Conservation (phyloP, 1,139 yeast species). For the Kluyveromyces sp. region DNA sequence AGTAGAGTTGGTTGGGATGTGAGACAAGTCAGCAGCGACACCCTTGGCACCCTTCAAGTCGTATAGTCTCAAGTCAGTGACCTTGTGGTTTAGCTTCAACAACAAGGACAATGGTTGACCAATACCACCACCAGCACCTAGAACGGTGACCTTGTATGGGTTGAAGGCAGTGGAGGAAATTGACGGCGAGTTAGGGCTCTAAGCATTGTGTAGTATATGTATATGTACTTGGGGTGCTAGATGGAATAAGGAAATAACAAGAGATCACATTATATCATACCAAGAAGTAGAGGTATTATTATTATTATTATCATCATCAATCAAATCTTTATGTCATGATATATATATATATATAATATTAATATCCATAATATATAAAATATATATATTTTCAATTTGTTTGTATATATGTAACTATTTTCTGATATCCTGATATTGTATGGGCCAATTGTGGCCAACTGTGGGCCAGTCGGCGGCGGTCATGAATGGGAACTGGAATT, state of each 20-base stretch:
- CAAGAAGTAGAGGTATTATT: no score
- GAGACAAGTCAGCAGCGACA: conserved; percentile 93
- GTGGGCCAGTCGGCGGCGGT: no score
- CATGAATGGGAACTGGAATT: no score
- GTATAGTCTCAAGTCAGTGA: conserved; percentile 77
- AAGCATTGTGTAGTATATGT: not conserved
- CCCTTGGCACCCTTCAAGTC: conserved; percentile 95
- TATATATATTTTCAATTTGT: no score
- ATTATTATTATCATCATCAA: no score
- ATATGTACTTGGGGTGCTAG: not conserved
- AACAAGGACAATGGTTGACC: conserved; percentile 95
- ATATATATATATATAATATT: no score
- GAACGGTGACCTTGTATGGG: conserved; percentile 79
- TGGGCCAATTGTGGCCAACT: no score
- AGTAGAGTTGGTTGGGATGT: conserved; percentile 81
- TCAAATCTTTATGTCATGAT: no score
- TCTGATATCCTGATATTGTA: no score
- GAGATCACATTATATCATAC: not conserved
- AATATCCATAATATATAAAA: no score
- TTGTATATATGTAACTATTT: no score
- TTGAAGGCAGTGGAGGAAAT: conserved; percentile 54
- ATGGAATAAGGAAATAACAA: not conserved
- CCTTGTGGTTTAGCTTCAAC: conserved; percentile 79
- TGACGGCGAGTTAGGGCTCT: conserved; percentile 45
- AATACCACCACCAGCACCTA: conserved; percentile 98